Percentiles rank a stretch among this genome's conserved stretches.
Evolutionary conservation across 805 yeast species (phyloP).

Genomic region (Wickerhamomyces sydowiorum): DNA sequence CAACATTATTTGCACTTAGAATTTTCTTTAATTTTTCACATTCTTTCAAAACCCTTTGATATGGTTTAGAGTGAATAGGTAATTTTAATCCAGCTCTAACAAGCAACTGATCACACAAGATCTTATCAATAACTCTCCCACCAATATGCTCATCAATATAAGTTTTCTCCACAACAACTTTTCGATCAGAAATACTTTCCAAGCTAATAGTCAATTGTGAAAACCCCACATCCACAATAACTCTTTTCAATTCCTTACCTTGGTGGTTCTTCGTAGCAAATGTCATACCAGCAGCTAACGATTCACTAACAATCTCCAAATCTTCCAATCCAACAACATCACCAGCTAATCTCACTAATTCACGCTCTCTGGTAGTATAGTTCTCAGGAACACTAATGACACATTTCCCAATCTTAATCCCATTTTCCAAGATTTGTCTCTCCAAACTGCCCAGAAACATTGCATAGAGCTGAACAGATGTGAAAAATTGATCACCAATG

Average conservation of each 20-base stretch:
- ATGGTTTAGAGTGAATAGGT: constrained; percentile 70
- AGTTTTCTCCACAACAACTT: constrained; percentile 72
- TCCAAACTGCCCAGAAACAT: constrained; percentile 75
- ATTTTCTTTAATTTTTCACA: constrained; percentile 78
- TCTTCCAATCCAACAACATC: constrained; percentile 79
- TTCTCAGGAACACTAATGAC: constrained; percentile 78
- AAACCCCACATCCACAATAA: constrained; percentile 78
- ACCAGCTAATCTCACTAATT: constrained; percentile 78
- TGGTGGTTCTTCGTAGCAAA: constrained; percentile 70
- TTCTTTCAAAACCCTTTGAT: constrained; percentile 67
- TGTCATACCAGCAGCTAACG: constrained; percentile 83
- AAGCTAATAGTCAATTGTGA: constrained; percentile 69
- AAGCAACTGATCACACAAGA: constrained; percentile 72
- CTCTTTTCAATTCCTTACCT: constrained; percentile 66
- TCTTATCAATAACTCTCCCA: constrained; percentile 75
- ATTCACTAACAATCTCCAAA: constrained; percentile 77
- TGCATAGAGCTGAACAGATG: constrained; percentile 66
- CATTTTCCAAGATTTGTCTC: constrained; percentile 21
- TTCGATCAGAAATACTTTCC: constrained; percentile 56
- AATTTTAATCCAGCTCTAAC: constrained; percentile 74
- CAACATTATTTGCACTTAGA: constrained; percentile 71
- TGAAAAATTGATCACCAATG: constrained; percentile 62
- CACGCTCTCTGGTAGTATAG: constrained; percentile 78
- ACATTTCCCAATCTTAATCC: constrained; percentile 48
- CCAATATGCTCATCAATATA: constrained; percentile 75